Percentiles rank a stretch among this genome's conserved stretches.
These are phyloP conservation scores for Brassica rapa DNA, from an alignment of 345 rosid genomes.

Conservation along the genomic window DNA sequence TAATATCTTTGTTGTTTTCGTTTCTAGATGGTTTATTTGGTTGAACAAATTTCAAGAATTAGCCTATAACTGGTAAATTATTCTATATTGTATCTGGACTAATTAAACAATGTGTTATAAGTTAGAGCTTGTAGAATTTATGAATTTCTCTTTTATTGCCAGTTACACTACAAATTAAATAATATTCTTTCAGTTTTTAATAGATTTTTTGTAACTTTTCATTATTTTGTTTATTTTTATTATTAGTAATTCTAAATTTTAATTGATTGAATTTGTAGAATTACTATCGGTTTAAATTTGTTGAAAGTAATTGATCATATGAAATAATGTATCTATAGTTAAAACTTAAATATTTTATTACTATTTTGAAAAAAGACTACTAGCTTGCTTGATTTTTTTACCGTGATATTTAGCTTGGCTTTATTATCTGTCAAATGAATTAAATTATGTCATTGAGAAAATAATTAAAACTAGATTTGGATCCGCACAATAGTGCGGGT, in stretches of 20 bases:
- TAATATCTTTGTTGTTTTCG: slow-evolving; percentile 23
- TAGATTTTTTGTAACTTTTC: neutral
- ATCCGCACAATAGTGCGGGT: too few species aligned
- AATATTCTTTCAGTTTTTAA: neutral
- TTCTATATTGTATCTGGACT: slow-evolving; percentile 1
- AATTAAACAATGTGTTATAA: neutral
- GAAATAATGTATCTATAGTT: neutral
- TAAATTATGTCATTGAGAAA: neutral
- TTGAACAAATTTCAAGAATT: slow-evolving; percentile 23
- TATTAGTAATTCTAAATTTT: too few species aligned
- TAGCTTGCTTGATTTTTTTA: neutral
- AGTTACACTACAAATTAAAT: neutral
- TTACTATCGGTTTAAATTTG: neutral
- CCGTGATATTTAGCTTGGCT: neutral
- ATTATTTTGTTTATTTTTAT: too few species aligned
- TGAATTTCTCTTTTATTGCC: neutral
- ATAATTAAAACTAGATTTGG: too few species aligned
- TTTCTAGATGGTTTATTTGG: slow-evolving; percentile 7
- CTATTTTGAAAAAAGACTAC: too few species aligned
- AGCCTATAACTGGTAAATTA: neutral
- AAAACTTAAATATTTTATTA: too few species aligned
- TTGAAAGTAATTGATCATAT: neutral
- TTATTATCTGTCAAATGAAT: neutral
- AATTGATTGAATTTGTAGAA: neutral
- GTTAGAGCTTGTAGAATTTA: neutral